Conservation (phyloP, 768 basidiomycete species). For the Pleurotus ostreatus region DNA sequence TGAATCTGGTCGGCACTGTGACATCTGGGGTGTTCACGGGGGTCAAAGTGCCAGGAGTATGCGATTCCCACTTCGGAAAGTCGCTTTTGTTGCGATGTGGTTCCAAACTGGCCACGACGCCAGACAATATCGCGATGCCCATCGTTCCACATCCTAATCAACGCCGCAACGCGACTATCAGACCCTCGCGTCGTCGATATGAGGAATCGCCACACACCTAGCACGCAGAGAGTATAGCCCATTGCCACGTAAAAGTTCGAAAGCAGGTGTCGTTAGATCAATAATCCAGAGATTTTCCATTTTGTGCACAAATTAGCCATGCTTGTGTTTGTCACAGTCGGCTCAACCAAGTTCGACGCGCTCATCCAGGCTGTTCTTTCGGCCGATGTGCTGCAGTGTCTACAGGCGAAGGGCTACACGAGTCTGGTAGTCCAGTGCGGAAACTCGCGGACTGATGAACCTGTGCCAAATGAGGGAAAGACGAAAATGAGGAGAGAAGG, state of each 20-base stretch:
- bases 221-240: slow-evolving; percentile 90
- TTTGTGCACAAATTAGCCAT: slow-evolving; percentile 19
- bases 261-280: too few species aligned
- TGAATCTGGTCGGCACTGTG: slow-evolving; percentile 73
- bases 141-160: slow-evolving; percentile 89
- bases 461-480: slow-evolving; percentile 8
- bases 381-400: slow-evolving; percentile 48
- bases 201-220: slow-evolving; percentile 46
- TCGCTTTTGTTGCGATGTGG: slow-evolving; percentile 23
- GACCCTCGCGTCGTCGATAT: not conserved
- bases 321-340: slow-evolving; percentile 78
- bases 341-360: slow-evolving; percentile 82
- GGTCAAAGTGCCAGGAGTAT: slow-evolving; percentile 71
- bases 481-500: slow-evolving; percentile 32
- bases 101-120: slow-evolving; percentile 83
- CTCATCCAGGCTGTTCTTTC: slow-evolving; percentile 63
- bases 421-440: slow-evolving; percentile 76
- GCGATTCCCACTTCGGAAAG: slow-evolving; percentile 57
- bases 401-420: slow-evolving; percentile 53
- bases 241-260: slow-evolving; percentile 32
- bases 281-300: not conserved
- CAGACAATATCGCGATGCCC: slow-evolving; percentile 94
- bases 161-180: slow-evolving; percentile 13
- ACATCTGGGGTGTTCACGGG: slow-evolving; percentile 60
- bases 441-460: slow-evolving; percentile 48